Evolutionary conservation across 176 grass and related monocot species (phyloP), one percentile per base, ranked within the genome.

Genomic region (Phyllostachys edulis): DNA sequence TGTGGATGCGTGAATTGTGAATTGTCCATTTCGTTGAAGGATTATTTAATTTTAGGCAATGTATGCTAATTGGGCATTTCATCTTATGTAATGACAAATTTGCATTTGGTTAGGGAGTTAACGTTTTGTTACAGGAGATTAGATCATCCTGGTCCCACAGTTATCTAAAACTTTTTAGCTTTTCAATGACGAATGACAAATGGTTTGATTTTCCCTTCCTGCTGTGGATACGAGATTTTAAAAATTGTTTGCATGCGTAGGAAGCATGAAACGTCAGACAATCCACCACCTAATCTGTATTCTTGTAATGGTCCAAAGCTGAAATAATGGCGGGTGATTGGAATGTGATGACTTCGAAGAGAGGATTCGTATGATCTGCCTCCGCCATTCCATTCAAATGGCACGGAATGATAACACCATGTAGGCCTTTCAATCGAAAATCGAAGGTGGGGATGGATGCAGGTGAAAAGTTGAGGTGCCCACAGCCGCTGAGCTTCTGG

Each of bases 61-160:
- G 24, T 4, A 15, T 85, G 15, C 36, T 77, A 44, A 24, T 77
- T 77, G 83, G 4, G n/a, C 73, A 46, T 75, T 44, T 55, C 70
- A 37, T 54, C 23, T 42, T 4, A 5, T 32, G 42, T 7, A 46
- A 65, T 79, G 68, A 5, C 57, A 74, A 67, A 76, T 63, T 55
- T 70, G 7, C 1, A 38, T 36, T 81, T 85, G 9, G 72, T 37
- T 46, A 20, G 15, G 4, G 27, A 57, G 13, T 17, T 62, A 0
- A 45, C 69, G 23, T 40, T 13, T 34, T 77, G 62, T 44, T 29
- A 15, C 54, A 65, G 8, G 45, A 44, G 49, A 73, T 79, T 34
- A n/a, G 38, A 73, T 79, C 71, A 61, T 60, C 62, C 20, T 60
- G 24, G 2, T 67, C 23, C 23, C 45, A 55, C 17, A 45, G 26